These are phyloP conservation scores for Luzula sylvatica DNA, from an alignment of 176 grass and related monocot species.

Conservation along the genomic window DNA sequence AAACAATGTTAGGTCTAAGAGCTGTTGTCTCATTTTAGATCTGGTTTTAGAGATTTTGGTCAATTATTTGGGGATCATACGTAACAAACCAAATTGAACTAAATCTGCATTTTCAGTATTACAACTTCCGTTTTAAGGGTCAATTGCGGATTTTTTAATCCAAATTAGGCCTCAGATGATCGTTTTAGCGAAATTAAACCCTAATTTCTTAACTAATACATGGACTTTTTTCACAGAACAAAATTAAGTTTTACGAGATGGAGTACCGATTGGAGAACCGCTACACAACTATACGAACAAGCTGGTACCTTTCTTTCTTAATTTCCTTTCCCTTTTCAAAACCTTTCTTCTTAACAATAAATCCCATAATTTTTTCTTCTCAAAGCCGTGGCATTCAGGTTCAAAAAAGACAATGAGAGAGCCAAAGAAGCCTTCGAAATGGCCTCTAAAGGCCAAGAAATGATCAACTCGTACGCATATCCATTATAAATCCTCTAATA, in stretches of 20 bases:
- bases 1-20: neutral
- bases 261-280: constrained; percentile 88
- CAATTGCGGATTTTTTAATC: neutral
- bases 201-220: neutral
- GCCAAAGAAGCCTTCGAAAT: constrained; percentile 99
- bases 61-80: neutral
- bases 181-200: neutral
- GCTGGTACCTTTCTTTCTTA: constrained; percentile 38
- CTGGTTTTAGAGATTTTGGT: neutral
- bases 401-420: constrained; percentile 85
- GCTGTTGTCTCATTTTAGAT: neutral
- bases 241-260: constrained; percentile 97
- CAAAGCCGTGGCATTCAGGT: constrained; percentile 81
- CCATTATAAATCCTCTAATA: neutral
- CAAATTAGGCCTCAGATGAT: neutral
- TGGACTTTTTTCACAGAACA: constrained; percentile 44
- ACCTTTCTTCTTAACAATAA: neutral
- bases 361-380: constrained; percentile 22
- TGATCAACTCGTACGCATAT: constrained; percentile 87
- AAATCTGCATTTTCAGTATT: neutral
- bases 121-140: neutral
- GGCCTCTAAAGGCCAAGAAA: constrained; percentile 98
- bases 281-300: constrained; percentile 87
- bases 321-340: neutral
- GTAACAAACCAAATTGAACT: neutral